Base-by-base conservation (phyloP, 139 green algal species). In the Auxenochlorella protothecoides region DNA sequence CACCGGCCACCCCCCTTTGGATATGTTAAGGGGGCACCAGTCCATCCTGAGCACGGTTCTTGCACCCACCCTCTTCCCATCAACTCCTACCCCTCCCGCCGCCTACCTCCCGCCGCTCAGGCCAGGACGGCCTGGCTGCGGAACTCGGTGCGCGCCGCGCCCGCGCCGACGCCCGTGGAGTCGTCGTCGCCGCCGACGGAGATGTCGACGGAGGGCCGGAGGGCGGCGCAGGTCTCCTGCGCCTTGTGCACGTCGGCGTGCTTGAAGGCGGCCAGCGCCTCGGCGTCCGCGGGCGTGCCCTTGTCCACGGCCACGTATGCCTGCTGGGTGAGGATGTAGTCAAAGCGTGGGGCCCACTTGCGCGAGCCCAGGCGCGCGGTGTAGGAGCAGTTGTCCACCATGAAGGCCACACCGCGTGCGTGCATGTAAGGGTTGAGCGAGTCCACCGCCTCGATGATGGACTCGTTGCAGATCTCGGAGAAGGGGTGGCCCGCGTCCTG, bases 381-480 rank as follows among this genome's bases (percentile, higher is more conserved):
- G 88, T 97, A 97, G n/a, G 91, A 97, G 93, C 95, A 99, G 89
- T 99, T 99, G 86, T 99, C 95, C 7, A 99, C 93, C 95, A 99
- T 99, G 90, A 98, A 99, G 15, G 95, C 94, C 5, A 99, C 95
- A 64, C 95, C 95, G 59, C 92, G 83, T 0, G 95, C 95, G 78
- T 99, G 95, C 95, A 99, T 99, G 92, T 98, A 99, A 56, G 95
- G 95, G 86, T 99, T 99, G 57, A 99, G 83, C 13, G 87, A 96
- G 85, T 99, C 95, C 55, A 98, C 93, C 15, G 95, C 93, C 78
- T 86, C 77, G 55, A 82, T 76, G 63, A 84, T 84, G 65, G 76
- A 78, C 74, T 99, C 95, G 82, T 99, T 99, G 92, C 95, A 98
- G 79, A 99, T 98, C 87, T 99, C 95, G 59, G 82, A 92, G 87